These are phyloP conservation scores for Cucurbita argyrosperma DNA, from an alignment of 306 rosid genomes.

Conservation along the genomic window DNA sequence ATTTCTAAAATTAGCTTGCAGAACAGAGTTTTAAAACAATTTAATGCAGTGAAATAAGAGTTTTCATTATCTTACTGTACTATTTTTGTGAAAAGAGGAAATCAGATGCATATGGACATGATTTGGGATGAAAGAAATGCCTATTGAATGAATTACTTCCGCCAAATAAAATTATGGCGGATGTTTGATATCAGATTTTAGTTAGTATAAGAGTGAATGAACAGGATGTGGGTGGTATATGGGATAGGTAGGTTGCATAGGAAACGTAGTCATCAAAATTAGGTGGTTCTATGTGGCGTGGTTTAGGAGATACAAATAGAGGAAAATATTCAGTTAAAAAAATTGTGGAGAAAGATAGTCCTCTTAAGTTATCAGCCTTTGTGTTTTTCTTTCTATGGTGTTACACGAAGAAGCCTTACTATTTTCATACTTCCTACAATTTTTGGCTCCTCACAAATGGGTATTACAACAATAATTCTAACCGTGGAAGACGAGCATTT, in stretches of 20 bases:
- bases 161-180: not conserved
- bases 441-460: not conserved
- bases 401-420: not conserved
- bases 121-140: not conserved
- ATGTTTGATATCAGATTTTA: not conserved
- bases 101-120: not conserved
- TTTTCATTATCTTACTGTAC: not conserved
- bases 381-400: not conserved
- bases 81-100: not conserved
- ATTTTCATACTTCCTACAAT: not conserved
- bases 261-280: not conserved
- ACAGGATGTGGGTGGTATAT: not conserved
- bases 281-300: not conserved
- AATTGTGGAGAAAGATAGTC: not conserved
- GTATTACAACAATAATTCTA: not conserved
- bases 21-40: not conserved
- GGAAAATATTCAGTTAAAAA: not conserved
- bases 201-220: not conserved
- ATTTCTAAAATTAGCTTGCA: not conserved
- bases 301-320: not conserved
- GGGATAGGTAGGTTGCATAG: not conserved
- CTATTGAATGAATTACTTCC: not conserved
- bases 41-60: not conserved
- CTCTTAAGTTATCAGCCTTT: not conserved
- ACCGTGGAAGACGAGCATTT: not conserved